phyloP scores from a whole-genome alignment of 1,284 basidiomycete genomes.

The Vanrija pseudolonga region DNA sequence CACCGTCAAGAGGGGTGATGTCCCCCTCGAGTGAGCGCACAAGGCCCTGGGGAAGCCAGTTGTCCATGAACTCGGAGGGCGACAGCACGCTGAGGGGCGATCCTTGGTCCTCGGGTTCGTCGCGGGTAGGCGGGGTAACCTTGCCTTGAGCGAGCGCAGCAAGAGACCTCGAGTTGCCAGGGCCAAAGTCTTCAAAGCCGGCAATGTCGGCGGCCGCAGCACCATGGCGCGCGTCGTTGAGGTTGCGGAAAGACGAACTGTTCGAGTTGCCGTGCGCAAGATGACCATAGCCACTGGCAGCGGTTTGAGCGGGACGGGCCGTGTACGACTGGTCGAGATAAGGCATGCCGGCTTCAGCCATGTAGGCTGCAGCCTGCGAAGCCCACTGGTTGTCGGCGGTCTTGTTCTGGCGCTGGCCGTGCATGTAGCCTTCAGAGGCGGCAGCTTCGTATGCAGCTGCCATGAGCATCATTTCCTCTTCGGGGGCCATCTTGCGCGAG shows the following conservation, averaged over 20 bases:
- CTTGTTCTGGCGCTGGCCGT: conserved; percentile 27
- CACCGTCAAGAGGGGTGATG: conserved; percentile 36
- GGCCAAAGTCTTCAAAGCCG: conserved; percentile 50
- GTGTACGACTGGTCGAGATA: conserved; percentile 43
- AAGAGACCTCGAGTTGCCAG: conserved; percentile 18
- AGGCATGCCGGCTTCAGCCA: conserved; percentile 47
- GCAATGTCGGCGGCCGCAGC: conserved; percentile 23
- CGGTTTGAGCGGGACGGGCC: conserved; percentile 29
- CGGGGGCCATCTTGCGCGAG: conserved; percentile 37
- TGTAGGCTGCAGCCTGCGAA: conserved; percentile 43
- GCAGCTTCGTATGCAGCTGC: conserved; percentile 45
- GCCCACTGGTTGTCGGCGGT: conserved; percentile 39
- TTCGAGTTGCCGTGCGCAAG: conserved; percentile 17
- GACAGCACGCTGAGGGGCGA: conserved; percentile 47
- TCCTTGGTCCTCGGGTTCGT: conserved; percentile 30
- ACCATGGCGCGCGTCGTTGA: conserved; percentile 3
- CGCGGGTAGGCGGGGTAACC: not conserved
- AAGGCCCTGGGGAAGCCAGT: conserved; percentile 46
- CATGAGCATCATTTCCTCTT: conserved; percentile 50
- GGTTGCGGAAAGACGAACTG: conserved; percentile 25
- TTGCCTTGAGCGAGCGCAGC: conserved; percentile 5
- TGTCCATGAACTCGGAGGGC: conserved; percentile 43
- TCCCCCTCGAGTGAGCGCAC: conserved; percentile 49
- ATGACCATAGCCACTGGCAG: conserved; percentile 28
- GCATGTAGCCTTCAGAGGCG: conserved; percentile 40